A percentile compares a stretch with the other conserved stretches of the same genome.
phyloP scores from a whole-genome alignment of 2,329 filamentous ascomycete species.

The Ophiobolus disseminans region DNA sequence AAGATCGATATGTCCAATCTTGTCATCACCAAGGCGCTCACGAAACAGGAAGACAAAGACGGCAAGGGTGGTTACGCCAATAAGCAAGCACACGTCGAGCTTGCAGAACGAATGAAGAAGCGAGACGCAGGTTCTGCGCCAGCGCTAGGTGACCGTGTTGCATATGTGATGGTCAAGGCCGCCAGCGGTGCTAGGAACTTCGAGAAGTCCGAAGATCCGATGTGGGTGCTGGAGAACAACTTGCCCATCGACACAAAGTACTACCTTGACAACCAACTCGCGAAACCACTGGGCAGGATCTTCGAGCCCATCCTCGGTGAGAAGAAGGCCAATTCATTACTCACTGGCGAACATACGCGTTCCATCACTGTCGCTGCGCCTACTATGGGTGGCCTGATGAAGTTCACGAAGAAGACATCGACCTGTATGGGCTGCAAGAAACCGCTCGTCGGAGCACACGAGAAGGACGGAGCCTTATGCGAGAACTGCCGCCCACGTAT shows the following conservation, averaged over 20 bases:
- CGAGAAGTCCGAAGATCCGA: slow-evolving; percentile 95
- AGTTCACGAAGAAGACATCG: slow-evolving; percentile 96
- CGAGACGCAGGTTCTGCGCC: slow-evolving; percentile 94
- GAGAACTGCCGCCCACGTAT: slow-evolving; percentile 82
- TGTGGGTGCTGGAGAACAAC: slow-evolving; percentile 97
- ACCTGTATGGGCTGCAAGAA: slow-evolving; percentile 99
- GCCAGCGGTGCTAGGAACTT: slow-evolving; percentile 91
- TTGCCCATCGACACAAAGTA: slow-evolving; percentile 98
- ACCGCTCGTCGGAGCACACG: slow-evolving; percentile 79
- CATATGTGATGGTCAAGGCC: slow-evolving; percentile 97
- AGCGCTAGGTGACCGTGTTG: slow-evolving; percentile 90
- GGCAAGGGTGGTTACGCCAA: slow-evolving; percentile 69
- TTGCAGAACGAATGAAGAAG: slow-evolving; percentile 96
- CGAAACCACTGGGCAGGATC: slow-evolving; percentile 91
- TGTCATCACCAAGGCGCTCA: slow-evolving; percentile 96
- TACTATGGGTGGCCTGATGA: slow-evolving; percentile 92
- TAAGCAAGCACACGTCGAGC: slow-evolving; percentile 95
- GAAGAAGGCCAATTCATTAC: slow-evolving; percentile 82
- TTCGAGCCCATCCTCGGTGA: slow-evolving; percentile 98
- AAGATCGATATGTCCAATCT: slow-evolving; percentile 99
- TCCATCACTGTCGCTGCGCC: slow-evolving; percentile 91
- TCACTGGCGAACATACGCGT: slow-evolving; percentile 94
- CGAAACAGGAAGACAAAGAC: slow-evolving; percentile 64
- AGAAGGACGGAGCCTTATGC: slow-evolving; percentile 86
- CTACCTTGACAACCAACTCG: slow-evolving; percentile 97